Conservation (phyloP, 108 stramenopile species). For the Skeletonema marinoi region DNA sequence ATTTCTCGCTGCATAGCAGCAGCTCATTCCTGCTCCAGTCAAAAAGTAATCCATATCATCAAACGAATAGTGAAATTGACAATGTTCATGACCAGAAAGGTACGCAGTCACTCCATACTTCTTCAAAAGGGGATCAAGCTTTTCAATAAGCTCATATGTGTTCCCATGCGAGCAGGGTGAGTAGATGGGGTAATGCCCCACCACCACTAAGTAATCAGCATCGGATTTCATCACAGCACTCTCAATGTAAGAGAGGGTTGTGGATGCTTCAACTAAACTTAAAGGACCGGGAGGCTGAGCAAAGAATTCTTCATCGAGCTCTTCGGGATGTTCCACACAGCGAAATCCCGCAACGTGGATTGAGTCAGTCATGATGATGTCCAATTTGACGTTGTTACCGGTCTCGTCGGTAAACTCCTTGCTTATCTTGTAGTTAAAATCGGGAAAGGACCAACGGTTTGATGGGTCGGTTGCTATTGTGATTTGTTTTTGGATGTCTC, state of each 20-base stretch:
- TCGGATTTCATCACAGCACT: conserved; percentile 27
- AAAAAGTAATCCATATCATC: conserved; percentile 51
- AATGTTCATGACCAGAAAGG: conserved; percentile 61
- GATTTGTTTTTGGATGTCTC: conserved; percentile 47
- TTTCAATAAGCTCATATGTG: conserved; percentile 32
- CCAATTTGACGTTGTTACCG: conserved; percentile 16
- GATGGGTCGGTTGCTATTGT: conserved; percentile 10
- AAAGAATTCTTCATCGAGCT: conserved; percentile 22
- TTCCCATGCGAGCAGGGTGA: conserved; percentile 50
- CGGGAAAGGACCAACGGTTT: conserved; percentile 42
- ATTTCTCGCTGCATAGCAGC: conserved; percentile 44
- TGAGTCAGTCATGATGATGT: conserved; percentile 59
- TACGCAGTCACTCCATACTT: conserved; percentile 56
- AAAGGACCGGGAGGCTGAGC: conserved; percentile 16
- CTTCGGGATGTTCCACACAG: background rate
- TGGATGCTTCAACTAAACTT: conserved; percentile 4
- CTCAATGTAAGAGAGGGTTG: conserved; percentile 42
- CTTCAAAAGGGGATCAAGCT: conserved; percentile 50
- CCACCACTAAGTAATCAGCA: conserved; percentile 58
- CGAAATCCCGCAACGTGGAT: conserved; percentile 35
- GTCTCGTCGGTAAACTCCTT: conserved; percentile 15
- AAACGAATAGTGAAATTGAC: conserved; percentile 43
- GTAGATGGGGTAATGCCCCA: conserved; percentile 60
- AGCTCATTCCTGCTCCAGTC: conserved; percentile 51
- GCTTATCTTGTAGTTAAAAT: conserved; percentile 31